Conservation (phyloP, 1,139 yeast species). For the Spathaspora sp. region DNA sequence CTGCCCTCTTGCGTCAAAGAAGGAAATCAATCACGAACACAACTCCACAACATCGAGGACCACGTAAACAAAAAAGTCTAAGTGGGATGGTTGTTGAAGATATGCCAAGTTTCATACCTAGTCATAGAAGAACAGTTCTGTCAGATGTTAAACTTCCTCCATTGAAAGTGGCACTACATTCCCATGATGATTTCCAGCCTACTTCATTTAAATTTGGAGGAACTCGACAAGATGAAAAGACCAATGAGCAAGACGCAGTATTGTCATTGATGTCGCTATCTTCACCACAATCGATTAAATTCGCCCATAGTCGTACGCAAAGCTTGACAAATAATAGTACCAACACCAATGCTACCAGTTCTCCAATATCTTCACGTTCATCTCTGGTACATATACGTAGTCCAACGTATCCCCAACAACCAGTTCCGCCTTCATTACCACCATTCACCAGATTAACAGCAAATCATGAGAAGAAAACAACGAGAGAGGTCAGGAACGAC, state of each 20-base stretch:
- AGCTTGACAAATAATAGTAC: slow-evolving; percentile 24
- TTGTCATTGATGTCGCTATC: slow-evolving; percentile 45
- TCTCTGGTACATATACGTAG: slow-evolving; percentile 20
- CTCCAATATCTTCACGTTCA: slow-evolving; percentile 23
- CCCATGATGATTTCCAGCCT: slow-evolving; percentile 9
- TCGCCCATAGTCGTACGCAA: slow-evolving; percentile 31
- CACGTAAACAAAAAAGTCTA: neutral
- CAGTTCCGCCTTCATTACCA: slow-evolving; percentile 23
- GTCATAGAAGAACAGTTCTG: slow-evolving; percentile 1
- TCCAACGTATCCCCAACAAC: slow-evolving; percentile 18
- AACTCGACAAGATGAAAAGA: slow-evolving; percentile 9
- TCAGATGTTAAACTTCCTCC: slow-evolving; percentile 29
- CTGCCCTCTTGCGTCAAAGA: slow-evolving; percentile 35
- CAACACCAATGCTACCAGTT: slow-evolving; percentile 6
- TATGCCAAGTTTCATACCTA: neutral
- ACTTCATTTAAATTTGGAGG: slow-evolving; percentile 5
- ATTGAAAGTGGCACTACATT: slow-evolving; percentile 26
- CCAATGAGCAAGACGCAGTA: slow-evolving; percentile 46
- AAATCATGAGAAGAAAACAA: slow-evolving; percentile 5
- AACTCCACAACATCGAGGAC: neutral
- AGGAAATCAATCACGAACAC: slow-evolving; percentile 17
- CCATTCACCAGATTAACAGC: slow-evolving; percentile 33
- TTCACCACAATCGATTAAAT: slow-evolving; percentile 40
- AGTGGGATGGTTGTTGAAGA: slow-evolving; percentile 1
- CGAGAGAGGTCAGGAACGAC: slow-evolving; percentile 5